Evolutionary conservation across 2,329 filamentous ascomycete genomes (phyloP), one percentile per base, ranked within the genome.

Genomic region (Ophiostoma ulmi): DNA sequence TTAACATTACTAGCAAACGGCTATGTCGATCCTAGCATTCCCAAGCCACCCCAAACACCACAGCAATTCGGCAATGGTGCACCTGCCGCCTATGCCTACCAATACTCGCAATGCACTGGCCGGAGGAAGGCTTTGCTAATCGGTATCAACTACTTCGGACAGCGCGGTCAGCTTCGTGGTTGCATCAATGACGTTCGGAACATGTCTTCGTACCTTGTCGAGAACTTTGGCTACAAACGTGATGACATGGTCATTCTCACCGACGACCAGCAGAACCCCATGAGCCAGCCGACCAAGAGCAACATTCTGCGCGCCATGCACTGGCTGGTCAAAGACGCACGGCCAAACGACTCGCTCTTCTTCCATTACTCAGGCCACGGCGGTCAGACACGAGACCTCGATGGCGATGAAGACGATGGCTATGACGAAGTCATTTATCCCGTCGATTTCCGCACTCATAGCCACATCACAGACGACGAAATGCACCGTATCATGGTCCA

Each of bases 141-240:
- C 75, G 94, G 94, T 70, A 97, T 97, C 83, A 97, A 97, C 81
- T 97, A 98, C 81, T 97, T 97, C 78, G 90, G 91, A n/a, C 72
- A 97, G 81, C 88, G 92, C 71, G 94, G 94, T 38, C 92, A 97
- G 83, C 84, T 97, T 67, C 86, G 93, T 71, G 94, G 94, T 65
- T 98, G 94, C 78, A 97, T 97, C 83, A 97, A 98, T 78, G 94
- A 98, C 78, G 94, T 97, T 63, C 92, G 94, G 81, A 97, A 97
- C 82, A 97, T 98, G 93, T 97, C 93, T 31, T 86, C 87, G 68
- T 98, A 97, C 78, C 83, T 98, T 72, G 92, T 92, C 74, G 88
- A 94, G 79, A 89, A 93, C 77, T 97, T 96, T 79, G 91, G 91
- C 39, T 98, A 98, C 80, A 93, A 93, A 81, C 85, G 93, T 72